These are phyloP conservation scores for Dryas drummondii DNA, from an alignment of 306 rosid genomes.

Conservation along the genomic window DNA sequence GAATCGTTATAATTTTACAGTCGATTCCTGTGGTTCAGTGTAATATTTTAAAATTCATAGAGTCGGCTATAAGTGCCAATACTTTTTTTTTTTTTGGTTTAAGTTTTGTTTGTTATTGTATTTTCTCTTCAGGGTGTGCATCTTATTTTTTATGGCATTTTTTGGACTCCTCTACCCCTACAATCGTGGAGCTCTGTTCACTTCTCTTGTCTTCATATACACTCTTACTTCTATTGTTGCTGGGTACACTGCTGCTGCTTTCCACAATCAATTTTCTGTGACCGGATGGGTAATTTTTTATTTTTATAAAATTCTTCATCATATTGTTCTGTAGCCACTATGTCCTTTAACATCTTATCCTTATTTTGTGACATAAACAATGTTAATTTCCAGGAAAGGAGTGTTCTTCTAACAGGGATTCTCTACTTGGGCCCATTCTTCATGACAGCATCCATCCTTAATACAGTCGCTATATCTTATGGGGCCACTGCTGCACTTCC, in stretches of 20 bases:
- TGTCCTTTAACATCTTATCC: conserved; percentile 2
- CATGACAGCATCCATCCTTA: conserved; percentile 54
- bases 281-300: conserved; percentile 67
- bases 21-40: neutral
- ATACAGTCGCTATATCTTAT: conserved; percentile 59
- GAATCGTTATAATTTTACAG: neutral
- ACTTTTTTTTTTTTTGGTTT: conserved; percentile 18
- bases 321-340: neutral
- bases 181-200: conserved; percentile 70
- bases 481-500: conserved; percentile 72
- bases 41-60: neutral
- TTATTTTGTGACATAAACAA: conserved; percentile 19
- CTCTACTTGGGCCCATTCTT: conserved; percentile 73
- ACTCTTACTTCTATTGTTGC: conserved; percentile 61
- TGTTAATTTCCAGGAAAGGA: conserved; percentile 57
- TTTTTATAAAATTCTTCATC: conserved; percentile 7
- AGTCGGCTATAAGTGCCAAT: neutral
- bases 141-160: conserved; percentile 61
- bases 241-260: conserved; percentile 77
- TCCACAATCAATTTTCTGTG: conserved; percentile 61
- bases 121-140: conserved; percentile 50
- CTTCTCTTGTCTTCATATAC: conserved; percentile 52
- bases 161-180: conserved; percentile 72
- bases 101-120: conserved; percentile 15
- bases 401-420: conserved; percentile 61